phyloP scores from a whole-genome alignment of 805 yeast genomes.

The Wickerhamiella occidentalis region DNA sequence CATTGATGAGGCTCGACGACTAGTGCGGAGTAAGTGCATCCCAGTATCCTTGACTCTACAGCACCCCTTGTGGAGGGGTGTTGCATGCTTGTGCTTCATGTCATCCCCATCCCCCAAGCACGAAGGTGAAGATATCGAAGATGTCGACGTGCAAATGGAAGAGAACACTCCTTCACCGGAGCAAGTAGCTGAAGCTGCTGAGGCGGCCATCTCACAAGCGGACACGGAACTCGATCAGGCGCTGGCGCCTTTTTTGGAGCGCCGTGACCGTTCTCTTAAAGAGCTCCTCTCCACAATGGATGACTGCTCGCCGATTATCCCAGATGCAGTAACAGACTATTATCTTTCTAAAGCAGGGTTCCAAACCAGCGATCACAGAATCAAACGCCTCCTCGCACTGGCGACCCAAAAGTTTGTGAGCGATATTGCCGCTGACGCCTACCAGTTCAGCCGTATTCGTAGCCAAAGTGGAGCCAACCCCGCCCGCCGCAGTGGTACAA shows the following conservation, averaged over 20 bases:
- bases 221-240: conserved; percentile 12
- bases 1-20: neutral
- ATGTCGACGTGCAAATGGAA: conserved; percentile 4
- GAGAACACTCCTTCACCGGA: conserved; percentile 5
- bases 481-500: conserved; percentile 65
- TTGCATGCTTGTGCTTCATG: neutral
- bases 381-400: conserved; percentile 73
- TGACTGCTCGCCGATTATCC: conserved; percentile 89
- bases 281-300: conserved; percentile 84
- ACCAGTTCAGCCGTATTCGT: conserved; percentile 85
- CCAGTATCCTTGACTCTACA: neutral
- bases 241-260: conserved; percentile 22
- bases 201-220: conserved; percentile 6
- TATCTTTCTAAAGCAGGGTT: conserved; percentile 79
- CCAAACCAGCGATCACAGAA: conserved; percentile 61
- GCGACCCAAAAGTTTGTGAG: conserved; percentile 94
- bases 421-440: conserved; percentile 93
- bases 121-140: conserved; percentile 3
- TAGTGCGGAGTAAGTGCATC: neutral
- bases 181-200: neutral
- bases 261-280: conserved; percentile 34
- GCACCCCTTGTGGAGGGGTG: neutral
- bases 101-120: conserved; percentile 1
- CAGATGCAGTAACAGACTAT: conserved; percentile 92
- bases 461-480: conserved; percentile 75